Evolutionary conservation across 163 green algal species (phyloP), one percentile per base, ranked within the genome.

Genomic region (Prototheca wickerhamii): DNA sequence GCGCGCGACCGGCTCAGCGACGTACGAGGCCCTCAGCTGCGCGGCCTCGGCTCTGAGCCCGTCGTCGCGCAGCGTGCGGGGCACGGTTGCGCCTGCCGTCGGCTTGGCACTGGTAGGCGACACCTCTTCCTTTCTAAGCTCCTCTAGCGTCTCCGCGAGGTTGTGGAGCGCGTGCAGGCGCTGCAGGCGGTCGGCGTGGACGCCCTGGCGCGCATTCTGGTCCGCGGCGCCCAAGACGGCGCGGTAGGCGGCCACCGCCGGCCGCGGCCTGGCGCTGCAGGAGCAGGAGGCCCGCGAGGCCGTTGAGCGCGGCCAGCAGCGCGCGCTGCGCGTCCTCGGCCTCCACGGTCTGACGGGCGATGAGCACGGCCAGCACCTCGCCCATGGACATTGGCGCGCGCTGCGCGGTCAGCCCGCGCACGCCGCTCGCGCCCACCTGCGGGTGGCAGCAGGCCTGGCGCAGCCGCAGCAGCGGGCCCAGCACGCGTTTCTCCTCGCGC

Each of bases 361-460:
- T 72, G 63, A 91, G 76, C 67, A 79, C 71, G 31, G 66, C 58
- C 63, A 94, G 77, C 52, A 96, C 85, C 46, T 91, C 81, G 23
- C 70, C 71, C 89, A 96, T 95, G 46, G 71, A 88, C 81, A 95
- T 86, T 10, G 85, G 83, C 0, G 70, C 68, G 15, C 50, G 59
- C 12, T 44, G 28, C n/a, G 56, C 46, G 42, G 7, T 29, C 32
- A n/a, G 55, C 37, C 20, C 34, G n/a, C 23, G 42, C 35, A 84
- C 72, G 51, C 84, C 86, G 15, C 80, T 72, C 3, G 73, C 68
- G 29, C 68, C 52, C n/a, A 91, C 84, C 82, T 96, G 87, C 3
- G 90, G 91, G 70, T 97, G 91, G 76, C 84, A 90, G 76, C 84
- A 94, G 7, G 91, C 91, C 72, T 97, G 91, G 21, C 91, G 79